phyloP scores from a whole-genome alignment of 163 green algal species.

The Scenedesmus sp. region DNA sequence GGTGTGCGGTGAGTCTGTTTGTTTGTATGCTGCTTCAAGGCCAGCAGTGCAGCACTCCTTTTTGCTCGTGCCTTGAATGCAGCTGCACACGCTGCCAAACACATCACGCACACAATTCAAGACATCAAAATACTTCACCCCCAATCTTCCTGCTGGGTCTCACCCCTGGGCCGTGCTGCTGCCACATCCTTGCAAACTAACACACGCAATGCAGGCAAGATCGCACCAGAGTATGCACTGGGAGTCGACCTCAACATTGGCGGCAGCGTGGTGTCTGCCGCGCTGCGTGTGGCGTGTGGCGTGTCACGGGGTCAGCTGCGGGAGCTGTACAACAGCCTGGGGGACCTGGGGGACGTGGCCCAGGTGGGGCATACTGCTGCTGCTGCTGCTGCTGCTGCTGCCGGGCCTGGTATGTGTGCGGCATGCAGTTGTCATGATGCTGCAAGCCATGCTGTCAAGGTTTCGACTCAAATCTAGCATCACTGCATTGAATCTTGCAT shows the following conservation, averaged over 20 bases:
- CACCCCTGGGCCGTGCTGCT: neutral
- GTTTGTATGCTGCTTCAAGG: neutral
- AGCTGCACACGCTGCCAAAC: neutral
- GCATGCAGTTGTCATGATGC: neutral
- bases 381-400: neutral
- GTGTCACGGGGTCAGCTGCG: slow-evolving; percentile 61
- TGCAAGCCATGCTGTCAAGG: neutral
- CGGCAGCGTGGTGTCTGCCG: slow-evolving; percentile 65
- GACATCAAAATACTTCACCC: neutral
- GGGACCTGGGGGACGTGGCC: slow-evolving; percentile 88
- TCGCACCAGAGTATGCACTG: slow-evolving; percentile 80
- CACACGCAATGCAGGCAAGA: slow-evolving; percentile 59
- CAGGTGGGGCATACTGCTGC: slow-evolving; percentile 53
- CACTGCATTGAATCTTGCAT: no score
- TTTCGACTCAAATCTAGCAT: no score
- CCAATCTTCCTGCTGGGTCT: neutral
- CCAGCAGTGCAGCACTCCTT: neutral
- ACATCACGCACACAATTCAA: neutral
- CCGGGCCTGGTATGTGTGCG: neutral
- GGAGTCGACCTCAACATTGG: slow-evolving; percentile 71
- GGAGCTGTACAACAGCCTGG: slow-evolving; percentile 79
- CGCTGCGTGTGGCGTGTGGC: slow-evolving; percentile 56
- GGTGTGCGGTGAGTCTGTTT: slow-evolving; percentile 23
- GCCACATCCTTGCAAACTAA: neutral
- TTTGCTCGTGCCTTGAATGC: no score